Conservation (phyloP, 768 basidiomycete genomes). For the Leccinum variicolor region DNA sequence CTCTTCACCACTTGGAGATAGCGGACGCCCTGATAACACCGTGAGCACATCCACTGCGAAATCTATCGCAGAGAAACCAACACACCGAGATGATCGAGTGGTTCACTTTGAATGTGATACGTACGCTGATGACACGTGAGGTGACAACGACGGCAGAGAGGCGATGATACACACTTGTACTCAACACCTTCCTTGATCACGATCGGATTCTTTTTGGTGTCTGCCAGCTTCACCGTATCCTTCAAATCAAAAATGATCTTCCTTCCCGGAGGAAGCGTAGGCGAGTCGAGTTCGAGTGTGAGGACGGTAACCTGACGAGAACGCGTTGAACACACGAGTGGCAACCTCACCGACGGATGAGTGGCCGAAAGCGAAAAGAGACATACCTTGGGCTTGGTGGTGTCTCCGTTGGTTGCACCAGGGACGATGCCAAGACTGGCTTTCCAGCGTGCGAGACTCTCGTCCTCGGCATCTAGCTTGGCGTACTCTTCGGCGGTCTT, state of each 20-base stretch:
- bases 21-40: constrained; percentile 59
- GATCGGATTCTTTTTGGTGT: constrained; percentile 76
- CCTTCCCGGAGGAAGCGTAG: constrained; percentile 60
- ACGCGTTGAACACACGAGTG: constrained; percentile 22
- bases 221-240: constrained; percentile 39
- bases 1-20: constrained; percentile 91
- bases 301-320: constrained; percentile 60
- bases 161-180: constrained; percentile 59
- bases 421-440: constrained; percentile 83
- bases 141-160: neutral
- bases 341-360: constrained; percentile 7
- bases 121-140: constrained; percentile 48
- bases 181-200: constrained; percentile 82
- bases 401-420: constrained; percentile 36
- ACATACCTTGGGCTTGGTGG: constrained; percentile 64
- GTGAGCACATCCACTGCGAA: constrained; percentile 4
- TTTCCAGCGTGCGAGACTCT: constrained; percentile 95
- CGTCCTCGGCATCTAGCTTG: constrained; percentile 83
- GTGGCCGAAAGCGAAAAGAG: neutral
- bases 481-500: constrained; percentile 83
- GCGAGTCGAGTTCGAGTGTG: constrained; percentile 76
- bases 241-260: constrained; percentile 66
- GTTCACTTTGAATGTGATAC: constrained; percentile 83
- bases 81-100: constrained; percentile 82
- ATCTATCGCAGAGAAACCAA: neutral